These are phyloP conservation scores for Ogataea trehalophila DNA, from an alignment of 805 yeast species.

Conservation along the genomic window DNA sequence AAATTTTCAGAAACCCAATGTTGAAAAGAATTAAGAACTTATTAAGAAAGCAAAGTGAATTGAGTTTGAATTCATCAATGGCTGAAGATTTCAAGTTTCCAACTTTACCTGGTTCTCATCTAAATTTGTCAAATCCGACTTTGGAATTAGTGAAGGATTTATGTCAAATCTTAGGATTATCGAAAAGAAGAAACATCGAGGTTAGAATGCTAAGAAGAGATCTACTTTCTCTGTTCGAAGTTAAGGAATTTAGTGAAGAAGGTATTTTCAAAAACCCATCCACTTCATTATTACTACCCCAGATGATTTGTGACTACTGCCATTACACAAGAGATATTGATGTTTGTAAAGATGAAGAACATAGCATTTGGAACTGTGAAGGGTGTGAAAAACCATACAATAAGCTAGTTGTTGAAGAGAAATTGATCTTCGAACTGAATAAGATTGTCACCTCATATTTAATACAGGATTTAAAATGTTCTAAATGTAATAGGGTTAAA, in stretches of 20 bases:
- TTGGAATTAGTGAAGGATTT: constrained; percentile 74
- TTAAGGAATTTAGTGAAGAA: constrained; percentile 77
- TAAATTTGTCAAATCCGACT: constrained; percentile 60
- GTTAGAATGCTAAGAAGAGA: constrained; percentile 71
- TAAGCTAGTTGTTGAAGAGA: constrained; percentile 72
- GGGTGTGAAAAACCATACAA: constrained; percentile 63
- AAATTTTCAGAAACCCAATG: constrained; percentile 57
- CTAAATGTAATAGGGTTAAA: constrained; percentile 65
- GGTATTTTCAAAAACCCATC: constrained; percentile 75
- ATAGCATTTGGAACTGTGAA: constrained; percentile 53
- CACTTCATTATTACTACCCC: constrained; percentile 58
- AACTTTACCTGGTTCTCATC: constrained; percentile 65
- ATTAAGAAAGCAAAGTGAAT: constrained; percentile 65
- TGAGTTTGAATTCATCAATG: constrained; percentile 53
- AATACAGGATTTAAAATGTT: constrained; percentile 78
- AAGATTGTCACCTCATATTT: constrained; percentile 54
- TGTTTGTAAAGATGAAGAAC: constrained; percentile 64
- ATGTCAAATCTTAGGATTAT: constrained; percentile 67
- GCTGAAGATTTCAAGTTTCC: constrained; percentile 70
- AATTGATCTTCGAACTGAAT: constrained; percentile 60
- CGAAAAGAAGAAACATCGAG: constrained; percentile 61
- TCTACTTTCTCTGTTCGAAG: constrained; percentile 65
- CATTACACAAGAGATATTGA: constrained; percentile 71
- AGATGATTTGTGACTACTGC: constrained; percentile 77
- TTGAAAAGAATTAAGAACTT: constrained; percentile 62